Conservation (phyloP, 495 filamentous ascomycete species). For the Pyrenula aspistea region DNA sequence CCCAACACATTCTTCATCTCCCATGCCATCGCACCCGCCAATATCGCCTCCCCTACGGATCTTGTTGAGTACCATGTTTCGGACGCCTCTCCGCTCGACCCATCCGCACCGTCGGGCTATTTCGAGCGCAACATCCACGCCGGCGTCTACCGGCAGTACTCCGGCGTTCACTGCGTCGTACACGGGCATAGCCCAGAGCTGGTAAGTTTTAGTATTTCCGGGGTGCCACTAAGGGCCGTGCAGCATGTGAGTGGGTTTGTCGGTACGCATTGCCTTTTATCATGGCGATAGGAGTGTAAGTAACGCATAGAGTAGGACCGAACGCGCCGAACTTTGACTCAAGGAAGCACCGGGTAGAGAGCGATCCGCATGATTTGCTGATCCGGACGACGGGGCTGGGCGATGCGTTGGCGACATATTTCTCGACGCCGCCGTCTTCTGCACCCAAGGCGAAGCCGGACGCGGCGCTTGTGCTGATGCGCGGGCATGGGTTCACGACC, state of each 20-base stretch:
- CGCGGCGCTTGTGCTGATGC: constrained; percentile 31
- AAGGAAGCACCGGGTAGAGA: constrained; percentile 8
- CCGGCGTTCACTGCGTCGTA: constrained; percentile 26
- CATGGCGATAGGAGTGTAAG: too few species aligned
- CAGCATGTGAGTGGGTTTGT: constrained; percentile 40
- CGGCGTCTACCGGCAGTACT: constrained; percentile 33
- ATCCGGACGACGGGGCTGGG: constrained; percentile 22
- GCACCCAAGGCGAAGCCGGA: constrained; percentile 8
- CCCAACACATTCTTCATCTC: constrained; percentile 31
- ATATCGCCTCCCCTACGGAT: constrained; percentile 27
- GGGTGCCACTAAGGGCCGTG: constrained; percentile 22
- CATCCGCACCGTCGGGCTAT: constrained; percentile 19
- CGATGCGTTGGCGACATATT: constrained; percentile 12
- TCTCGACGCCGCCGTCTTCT: constrained; percentile 1
- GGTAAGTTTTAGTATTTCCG: constrained; percentile 27
- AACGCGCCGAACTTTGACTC: constrained; percentile 23
- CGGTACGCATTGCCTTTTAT: constrained; percentile 14
- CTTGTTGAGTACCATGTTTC: constrained; percentile 29
- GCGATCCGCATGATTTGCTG: constrained; percentile 27
- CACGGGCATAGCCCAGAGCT: constrained; percentile 39
- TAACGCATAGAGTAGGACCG: neutral
- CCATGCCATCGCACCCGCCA: constrained; percentile 27
- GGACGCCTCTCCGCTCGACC: constrained; percentile 24
- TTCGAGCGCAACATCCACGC: constrained; percentile 39
- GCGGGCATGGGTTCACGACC: constrained; percentile 34